A percentile compares a stretch with the other conserved stretches of the same genome.
Conservation (phyloP, 352 stramenopile genomes). For the Pythium dissotocum region DNA sequence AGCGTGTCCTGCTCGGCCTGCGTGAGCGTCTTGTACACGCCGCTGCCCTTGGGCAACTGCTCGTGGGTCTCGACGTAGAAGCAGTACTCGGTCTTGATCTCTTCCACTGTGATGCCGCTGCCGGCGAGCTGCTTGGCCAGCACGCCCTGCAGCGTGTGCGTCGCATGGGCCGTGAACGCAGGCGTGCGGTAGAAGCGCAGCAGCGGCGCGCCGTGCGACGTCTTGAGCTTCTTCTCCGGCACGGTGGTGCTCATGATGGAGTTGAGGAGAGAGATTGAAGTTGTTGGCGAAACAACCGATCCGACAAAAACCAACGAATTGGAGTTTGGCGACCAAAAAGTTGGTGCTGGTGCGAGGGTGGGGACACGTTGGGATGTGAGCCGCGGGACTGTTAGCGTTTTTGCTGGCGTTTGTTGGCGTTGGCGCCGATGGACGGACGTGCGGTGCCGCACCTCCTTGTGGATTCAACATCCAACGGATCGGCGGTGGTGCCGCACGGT, state of each 20-base stretch:
- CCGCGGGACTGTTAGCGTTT: background rate
- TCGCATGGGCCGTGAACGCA: slow-evolving; percentile 68
- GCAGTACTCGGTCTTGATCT: slow-evolving; percentile 94
- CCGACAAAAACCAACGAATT: slow-evolving; percentile 10
- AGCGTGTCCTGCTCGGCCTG: slow-evolving; percentile 70
- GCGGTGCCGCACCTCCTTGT: background rate
- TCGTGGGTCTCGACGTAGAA: slow-evolving; percentile 94
- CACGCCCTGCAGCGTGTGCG: slow-evolving; percentile 47
- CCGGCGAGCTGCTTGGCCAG: slow-evolving; percentile 36
- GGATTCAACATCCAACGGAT: slow-evolving; percentile 20
- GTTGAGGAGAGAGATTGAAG: background rate
- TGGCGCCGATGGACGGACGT: background rate
- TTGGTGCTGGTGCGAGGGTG: slow-evolving; percentile 5
- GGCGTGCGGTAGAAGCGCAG: slow-evolving; percentile 79
- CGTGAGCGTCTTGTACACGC: slow-evolving; percentile 35
- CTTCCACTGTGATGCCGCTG: slow-evolving; percentile 34
- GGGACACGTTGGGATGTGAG: slow-evolving; percentile 31
- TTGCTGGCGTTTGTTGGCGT: slow-evolving; percentile 7
- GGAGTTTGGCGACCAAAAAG: slow-evolving; percentile 22
- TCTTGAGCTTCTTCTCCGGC: slow-evolving; percentile 81
- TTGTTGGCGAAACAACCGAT: slow-evolving; percentile 1
- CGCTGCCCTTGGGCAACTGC: slow-evolving; percentile 26
- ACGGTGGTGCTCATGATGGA: slow-evolving; percentile 9
- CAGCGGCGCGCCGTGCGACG: slow-evolving; percentile 40
- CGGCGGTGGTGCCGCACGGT: slow-evolving; percentile 28